Evolutionary conservation across 805 yeast species (phyloP), one percentile per base, ranked within the genome.

Genomic region (Torulaspora franciscae): DNA sequence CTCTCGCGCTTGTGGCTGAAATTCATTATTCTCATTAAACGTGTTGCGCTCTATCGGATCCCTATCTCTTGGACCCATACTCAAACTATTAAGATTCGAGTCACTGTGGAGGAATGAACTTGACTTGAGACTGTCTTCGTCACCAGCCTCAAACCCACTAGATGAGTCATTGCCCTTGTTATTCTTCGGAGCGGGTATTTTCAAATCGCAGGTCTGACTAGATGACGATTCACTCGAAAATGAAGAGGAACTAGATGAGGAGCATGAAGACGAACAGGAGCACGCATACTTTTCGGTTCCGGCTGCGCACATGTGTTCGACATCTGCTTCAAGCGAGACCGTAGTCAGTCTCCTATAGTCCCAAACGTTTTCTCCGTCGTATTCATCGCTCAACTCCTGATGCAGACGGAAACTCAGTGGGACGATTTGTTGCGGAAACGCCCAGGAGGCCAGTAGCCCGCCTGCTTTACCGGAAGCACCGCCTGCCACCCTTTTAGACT

Each of bases 381-480:
- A 86, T 66, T 80, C 75, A 47, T 82, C 80, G 6, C 95, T 78
- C 36, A 91, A 73, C 47, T 89, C 83, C 58, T 83, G 87, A 68
- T 91, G 99, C 50, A 91, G 72, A 51, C 78, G 76, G 68, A 89
- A 93, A 38, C 95, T 83, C 43, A 91, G 71, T 0, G 95, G 93
- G 6, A 89, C 98, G 40, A 91, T 79, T 64, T 87, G 96, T 56
- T 84, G 89, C 0, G 99, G 99, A 65, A 93, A 93, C 0, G 98
- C 98, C 95, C 97, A 90, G 17, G 85, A 75, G 1, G 98, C 97
- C 40, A 91, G 68, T 40, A 91, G 72, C 0, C 99, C 99, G 36
- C 98, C 99, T 6, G 99, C 98, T 58, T 91, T 93, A 44, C 99
- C 99, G 33, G 88, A 79, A 14, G 99, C 98, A 38, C 96, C 98